Percentiles rank a stretch among this genome's conserved stretches.
Conservation (phyloP, 495 filamentous ascomycete species). For the Copromyces sp. region DNA sequence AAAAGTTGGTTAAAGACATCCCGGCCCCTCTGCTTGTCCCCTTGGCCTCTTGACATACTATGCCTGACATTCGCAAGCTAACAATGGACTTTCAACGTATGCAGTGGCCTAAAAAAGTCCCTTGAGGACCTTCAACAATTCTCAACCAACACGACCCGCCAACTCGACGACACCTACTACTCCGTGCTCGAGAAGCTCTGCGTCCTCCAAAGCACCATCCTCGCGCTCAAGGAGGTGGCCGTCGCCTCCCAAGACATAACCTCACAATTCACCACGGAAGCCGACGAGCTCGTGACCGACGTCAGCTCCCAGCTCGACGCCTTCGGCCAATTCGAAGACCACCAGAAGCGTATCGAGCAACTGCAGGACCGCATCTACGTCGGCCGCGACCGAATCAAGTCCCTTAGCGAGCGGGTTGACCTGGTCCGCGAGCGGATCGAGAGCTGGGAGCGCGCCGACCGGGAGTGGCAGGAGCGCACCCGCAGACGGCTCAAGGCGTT, state of each 20-base stretch:
- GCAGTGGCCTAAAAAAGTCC: constrained; percentile 32
- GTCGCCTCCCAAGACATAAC: constrained; percentile 50
- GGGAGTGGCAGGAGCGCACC: constrained; percentile 61
- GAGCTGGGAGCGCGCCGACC: constrained; percentile 59
- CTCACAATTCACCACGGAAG: constrained; percentile 51
- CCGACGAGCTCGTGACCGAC: constrained; percentile 49
- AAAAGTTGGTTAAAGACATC: constrained; percentile 24
- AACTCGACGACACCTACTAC: constrained; percentile 82
- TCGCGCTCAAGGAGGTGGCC: constrained; percentile 59
- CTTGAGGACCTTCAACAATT: constrained; percentile 33
- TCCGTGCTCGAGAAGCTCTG: constrained; percentile 69
- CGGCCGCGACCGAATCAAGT: constrained; percentile 52
- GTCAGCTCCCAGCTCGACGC: constrained; percentile 53
- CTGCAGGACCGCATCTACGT: constrained; percentile 55
- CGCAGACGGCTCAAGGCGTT: constrained; percentile 50
- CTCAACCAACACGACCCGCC: constrained; percentile 50
- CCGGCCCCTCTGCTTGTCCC: background rate
- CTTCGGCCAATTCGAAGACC: constrained; percentile 59
- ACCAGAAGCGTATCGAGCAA: constrained; percentile 54
- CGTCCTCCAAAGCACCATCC: constrained; percentile 55
- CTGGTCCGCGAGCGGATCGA: constrained; percentile 54
- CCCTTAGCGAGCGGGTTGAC: constrained; percentile 57
- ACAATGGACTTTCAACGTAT: constrained; percentile 9
- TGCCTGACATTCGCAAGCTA: background rate
- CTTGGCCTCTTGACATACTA: background rate